Base-by-base conservation (phyloP, 163 green algal species). In the Chlamydomonas reinhardtii region DNA sequence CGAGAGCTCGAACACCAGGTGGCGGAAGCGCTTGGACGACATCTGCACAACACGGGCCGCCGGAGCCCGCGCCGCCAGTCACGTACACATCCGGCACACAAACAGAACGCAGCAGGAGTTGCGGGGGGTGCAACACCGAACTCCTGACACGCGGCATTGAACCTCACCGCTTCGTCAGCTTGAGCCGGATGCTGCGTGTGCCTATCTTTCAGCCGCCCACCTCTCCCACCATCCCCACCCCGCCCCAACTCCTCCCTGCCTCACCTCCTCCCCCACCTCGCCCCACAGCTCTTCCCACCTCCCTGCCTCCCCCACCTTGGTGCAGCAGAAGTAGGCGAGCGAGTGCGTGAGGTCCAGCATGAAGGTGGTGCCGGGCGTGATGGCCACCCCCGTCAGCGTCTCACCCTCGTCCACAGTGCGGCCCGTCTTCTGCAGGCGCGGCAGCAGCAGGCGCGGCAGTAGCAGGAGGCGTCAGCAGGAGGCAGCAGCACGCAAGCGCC, bases 361-460 rank as follows among this genome's bases (percentile, higher is more conserved):
- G 85, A 98, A 94, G 32, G 85, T 89, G 2, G 94, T 97, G 73
- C 96, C 96, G 0, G 96, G 95, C 17, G 96, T 98, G 61, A 98
- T 85, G 19, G 92, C 92, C 20, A 90, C 86, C n/a, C 77, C 78
- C 37, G 65, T 84, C 14, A 78, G 74, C 32, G 76, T 88, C 32
- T 82, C 83, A 29, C 83, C 74, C 48, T 85, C 52, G 34, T 77
- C 66, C 74, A 85, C 65, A 3, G 31, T n/a, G 6, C 64, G 62
- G 12, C 84, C 54, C 0, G 24, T 72, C 59, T 71, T 70, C 76
- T 85, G 65, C 74, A 31, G 17, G 22, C 48, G 48, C n/a, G n/a
- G n/a, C n/a, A n/a, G n/a, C n/a, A n/a, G n/a, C n/a, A n/a, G n/a
- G n/a, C n/a, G n/a, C n/a, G n/a, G n/a, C n/a, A n/a, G n/a, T n/a